phyloP scores from a whole-genome alignment of 2,329 filamentous ascomycete genomes.

The Botrytis sinoallii region DNA sequence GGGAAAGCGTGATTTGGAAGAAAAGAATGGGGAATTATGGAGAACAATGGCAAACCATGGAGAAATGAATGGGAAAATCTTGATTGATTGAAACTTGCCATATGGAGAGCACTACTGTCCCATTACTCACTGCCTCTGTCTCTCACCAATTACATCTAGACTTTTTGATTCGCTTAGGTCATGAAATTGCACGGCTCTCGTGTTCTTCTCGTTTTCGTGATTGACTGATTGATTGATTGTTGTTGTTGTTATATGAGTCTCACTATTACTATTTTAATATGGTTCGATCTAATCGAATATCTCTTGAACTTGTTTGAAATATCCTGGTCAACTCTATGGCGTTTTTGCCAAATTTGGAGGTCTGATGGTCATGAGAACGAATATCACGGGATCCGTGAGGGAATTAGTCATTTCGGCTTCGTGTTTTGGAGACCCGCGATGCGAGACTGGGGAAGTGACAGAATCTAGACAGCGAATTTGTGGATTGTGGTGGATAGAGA shows the following conservation, averaged over 20 bases:
- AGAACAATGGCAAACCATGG: not conserved
- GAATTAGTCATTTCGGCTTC: not conserved
- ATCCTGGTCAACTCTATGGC: not conserved
- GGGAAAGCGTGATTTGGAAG: not conserved
- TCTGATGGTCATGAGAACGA: slow-evolving; percentile 9
- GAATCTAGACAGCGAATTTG: not conserved
- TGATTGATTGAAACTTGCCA: not conserved
- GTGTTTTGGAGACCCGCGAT: slow-evolving; percentile 1
- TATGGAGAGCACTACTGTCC: not conserved
- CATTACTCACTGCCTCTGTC: not conserved
- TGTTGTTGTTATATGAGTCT: not conserved
- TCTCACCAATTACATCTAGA: not conserved
- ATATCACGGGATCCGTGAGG: slow-evolving; percentile 8
- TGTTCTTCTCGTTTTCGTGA: not conserved
- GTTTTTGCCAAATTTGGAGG: not conserved
- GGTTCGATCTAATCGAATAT: not conserved
- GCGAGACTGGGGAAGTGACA: not conserved
- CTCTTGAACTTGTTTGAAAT: not conserved
- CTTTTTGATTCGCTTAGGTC: not conserved
- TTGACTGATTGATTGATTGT: no score
- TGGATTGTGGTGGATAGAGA: not conserved
- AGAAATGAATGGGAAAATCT: not conserved
- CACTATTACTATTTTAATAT: not conserved
- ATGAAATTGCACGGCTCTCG: not conserved
- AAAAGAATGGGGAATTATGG: not conserved